These are phyloP conservation scores for Phytopythium litorale DNA, from an alignment of 352 stramenopile genomes.

Conservation along the genomic window DNA sequence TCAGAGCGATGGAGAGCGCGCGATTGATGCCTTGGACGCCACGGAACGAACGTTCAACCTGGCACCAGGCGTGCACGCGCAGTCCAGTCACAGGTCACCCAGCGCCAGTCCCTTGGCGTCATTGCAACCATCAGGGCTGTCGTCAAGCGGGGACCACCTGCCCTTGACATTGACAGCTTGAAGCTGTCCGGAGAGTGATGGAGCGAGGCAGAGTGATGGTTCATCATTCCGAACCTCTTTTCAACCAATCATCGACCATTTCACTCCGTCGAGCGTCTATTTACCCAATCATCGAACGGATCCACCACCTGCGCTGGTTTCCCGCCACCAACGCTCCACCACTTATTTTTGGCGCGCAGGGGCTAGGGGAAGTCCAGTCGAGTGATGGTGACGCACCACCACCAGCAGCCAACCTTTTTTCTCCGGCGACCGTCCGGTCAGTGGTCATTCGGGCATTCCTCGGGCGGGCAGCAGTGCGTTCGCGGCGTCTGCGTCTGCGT, in stretches of 20 bases:
- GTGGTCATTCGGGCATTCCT: conserved; percentile 1
- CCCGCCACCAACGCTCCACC: not conserved
- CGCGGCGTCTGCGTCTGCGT: not conserved
- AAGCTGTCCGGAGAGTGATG: too few relatives aligned
- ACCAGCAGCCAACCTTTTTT: not conserved
- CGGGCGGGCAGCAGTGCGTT: not conserved
- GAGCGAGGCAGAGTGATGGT: too few relatives aligned
- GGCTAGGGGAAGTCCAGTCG: not conserved
- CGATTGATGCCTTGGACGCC: not conserved
- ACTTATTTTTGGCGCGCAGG: not conserved
- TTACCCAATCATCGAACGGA: too few relatives aligned
- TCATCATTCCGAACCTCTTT: too few relatives aligned
- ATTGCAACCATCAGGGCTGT: not conserved
- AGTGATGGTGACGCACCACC: too few relatives aligned
- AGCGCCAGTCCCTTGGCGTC: not conserved
- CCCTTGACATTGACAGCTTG: too few relatives aligned
- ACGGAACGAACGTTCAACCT: not conserved
- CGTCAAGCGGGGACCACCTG: too few relatives aligned
- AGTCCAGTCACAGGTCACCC: not conserved
- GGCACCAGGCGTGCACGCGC: not conserved
- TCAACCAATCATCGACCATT: too few relatives aligned
- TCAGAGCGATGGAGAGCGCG: not conserved
- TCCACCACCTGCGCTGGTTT: not conserved
- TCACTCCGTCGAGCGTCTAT: too few relatives aligned
- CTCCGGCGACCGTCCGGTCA: not conserved